phyloP scores from a whole-genome alignment of 208 protist species.

The Acanthamoeba castellanii region DNA sequence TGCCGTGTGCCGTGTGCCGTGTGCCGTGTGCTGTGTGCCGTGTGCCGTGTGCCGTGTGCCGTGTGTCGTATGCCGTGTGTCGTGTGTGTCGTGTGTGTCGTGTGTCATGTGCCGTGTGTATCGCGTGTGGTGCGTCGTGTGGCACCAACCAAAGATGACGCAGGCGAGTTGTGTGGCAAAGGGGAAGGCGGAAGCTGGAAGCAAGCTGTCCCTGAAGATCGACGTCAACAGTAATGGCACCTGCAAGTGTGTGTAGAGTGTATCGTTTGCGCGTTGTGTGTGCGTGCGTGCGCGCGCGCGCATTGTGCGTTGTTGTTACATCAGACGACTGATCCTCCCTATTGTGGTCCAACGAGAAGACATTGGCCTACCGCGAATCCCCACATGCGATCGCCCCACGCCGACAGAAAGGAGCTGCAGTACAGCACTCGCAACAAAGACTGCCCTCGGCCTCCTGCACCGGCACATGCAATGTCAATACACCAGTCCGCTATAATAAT shows the following conservation, averaged over 20 bases:
- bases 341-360: not conserved
- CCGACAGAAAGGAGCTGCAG: slow-evolving; percentile 14
- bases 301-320: not conserved
- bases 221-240: slow-evolving; percentile 50
- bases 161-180: slow-evolving; percentile 22
- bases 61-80: no score
- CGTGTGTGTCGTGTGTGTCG: no score
- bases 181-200: slow-evolving; percentile 8
- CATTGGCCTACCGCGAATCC: not conserved
- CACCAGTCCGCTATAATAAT: no score
- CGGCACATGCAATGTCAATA: no score
- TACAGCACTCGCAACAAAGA: not conserved
- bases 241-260: not conserved
- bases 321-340: no score
- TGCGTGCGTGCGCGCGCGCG: not conserved
- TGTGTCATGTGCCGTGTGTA: no score
- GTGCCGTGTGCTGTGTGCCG: no score
- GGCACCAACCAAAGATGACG: not conserved
- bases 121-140: no score
- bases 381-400: slow-evolving; percentile 62
- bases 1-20: no score
- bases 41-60: no score
- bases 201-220: slow-evolving; percentile 16
- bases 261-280: not conserved
- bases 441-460: no score